Evolutionary conservation across 208 protist species (phyloP).

Genomic region (Novymonas esmeraldas): DNA sequence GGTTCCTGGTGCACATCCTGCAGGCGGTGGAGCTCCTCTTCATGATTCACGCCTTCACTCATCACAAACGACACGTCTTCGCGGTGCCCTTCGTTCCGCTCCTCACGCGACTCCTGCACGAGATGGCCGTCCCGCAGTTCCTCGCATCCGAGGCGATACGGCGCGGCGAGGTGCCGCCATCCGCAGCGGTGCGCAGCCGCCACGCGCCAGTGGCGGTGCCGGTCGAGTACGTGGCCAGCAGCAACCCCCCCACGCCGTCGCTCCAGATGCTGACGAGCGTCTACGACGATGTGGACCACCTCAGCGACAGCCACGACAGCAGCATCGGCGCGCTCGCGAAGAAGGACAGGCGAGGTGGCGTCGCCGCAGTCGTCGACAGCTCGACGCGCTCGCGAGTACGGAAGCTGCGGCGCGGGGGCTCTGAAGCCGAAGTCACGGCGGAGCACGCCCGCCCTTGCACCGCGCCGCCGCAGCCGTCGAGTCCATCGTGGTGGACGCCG

Average conservation of each 20-base stretch:
- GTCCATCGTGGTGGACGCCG: constrained; percentile 23
- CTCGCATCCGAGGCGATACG: constrained; percentile 36
- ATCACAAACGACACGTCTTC: constrained; percentile 38
- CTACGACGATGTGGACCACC: not conserved
- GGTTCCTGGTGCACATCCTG: constrained; percentile 22
- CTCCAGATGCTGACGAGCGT: not conserved
- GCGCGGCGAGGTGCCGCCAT: constrained; percentile 13
- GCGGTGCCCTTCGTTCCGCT: constrained; percentile 54
- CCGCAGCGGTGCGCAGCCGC: not conserved
- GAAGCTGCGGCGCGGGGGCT: not conserved
- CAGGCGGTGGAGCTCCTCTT: constrained; percentile 28
- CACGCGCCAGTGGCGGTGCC: not conserved
- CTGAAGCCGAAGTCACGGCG: not conserved
- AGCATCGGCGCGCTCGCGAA: not conserved
- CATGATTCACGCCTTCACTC: constrained; percentile 23
- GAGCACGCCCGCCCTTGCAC: not conserved
- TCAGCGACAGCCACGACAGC: not conserved
- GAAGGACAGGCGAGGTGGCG: not conserved
- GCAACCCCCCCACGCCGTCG: constrained; percentile 1
- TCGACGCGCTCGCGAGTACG: not conserved
- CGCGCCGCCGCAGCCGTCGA: constrained; percentile 1
- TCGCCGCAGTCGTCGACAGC: not conserved
- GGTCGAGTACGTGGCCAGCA: constrained; percentile 1
- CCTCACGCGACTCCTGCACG: constrained; percentile 44
- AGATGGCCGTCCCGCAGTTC: constrained; percentile 45